Conservation (phyloP, 2,329 filamentous ascomycete genomes). For the Sporothrix globosa region DNA sequence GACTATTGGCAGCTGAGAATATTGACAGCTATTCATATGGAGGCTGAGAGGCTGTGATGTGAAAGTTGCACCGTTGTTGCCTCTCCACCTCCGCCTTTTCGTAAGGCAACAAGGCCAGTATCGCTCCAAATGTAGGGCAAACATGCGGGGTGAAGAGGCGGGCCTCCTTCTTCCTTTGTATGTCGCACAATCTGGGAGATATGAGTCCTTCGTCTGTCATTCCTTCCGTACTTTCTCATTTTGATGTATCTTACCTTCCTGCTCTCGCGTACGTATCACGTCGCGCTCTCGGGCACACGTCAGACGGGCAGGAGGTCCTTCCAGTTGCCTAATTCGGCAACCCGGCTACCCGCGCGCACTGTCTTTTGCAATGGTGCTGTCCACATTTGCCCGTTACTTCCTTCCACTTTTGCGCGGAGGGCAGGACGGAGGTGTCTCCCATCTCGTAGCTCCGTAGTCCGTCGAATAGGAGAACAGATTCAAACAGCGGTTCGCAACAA, state of each 20-base stretch:
- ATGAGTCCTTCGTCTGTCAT: not conserved
- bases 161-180: not conserved
- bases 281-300: not conserved
- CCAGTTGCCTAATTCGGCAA: constrained; percentile 31
- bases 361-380: not conserved
- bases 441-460: not conserved
- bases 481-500: not conserved
- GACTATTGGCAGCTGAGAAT: constrained; percentile 21
- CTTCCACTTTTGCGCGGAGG: not conserved
- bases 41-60: not conserved
- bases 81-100: constrained; percentile 10
- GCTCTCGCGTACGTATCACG: not conserved
- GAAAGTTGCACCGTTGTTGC: too few species aligned
- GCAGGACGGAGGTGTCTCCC: not conserved
- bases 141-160: constrained; percentile 11
- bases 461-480: not conserved
- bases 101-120: not conserved
- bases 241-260: constrained; percentile 15
- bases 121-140: not conserved
- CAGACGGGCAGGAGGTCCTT: constrained; percentile 14
- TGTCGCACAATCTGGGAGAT: not conserved
- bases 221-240: not conserved
- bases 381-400: constrained; percentile 2
- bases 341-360: not conserved
- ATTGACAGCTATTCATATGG: not conserved